Evolutionary conservation across 2,329 filamentous ascomycete genomes (phyloP), one percentile per base, ranked within the genome.

Genomic region (Stagonosporopsis rhizophila): DNA sequence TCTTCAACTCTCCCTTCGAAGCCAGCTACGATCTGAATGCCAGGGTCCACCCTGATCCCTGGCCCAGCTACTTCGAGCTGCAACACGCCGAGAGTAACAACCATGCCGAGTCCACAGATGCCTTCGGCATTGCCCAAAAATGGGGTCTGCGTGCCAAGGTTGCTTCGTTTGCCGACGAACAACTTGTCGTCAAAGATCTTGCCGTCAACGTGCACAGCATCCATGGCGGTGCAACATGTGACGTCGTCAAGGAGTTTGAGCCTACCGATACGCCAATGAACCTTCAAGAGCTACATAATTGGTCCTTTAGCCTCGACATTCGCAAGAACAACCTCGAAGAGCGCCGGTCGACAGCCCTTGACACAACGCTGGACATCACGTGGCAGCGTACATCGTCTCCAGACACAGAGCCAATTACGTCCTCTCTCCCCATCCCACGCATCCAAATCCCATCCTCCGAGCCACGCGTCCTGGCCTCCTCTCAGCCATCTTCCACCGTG

Each of bases 1-100:
- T 87, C 34, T 84, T 97, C 52, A 86, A 91, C 50, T 88, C 87
- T 45, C 92, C 94, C 0, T 98, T 99, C 67, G 92, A 96, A 77
- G 91, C 92, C 15, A 95, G 90, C 68, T 97, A 96, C 74, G 91
- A 96, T 60, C 86, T 98, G 59, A 83, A 88, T 12, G 92, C 95
- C 11, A 85, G 89, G 9, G 81, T 96, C 3, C 89, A 97, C 73
- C 76, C 83, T 0, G 88, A 89, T 44, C 82, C 86, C 2, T 99
- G 95, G 94, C 93, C 95, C 1, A 92, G 89, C 72, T 87, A 96
- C 66, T 99, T 98, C 75, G 83, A 87, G 48, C 79, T 84, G 17
- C 83, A 87, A 35, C 70, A 76, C n/a, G 67, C 67, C 8, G 68
- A 74, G 38, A 59, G 60, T 30, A 74, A 78, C 12, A 67, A 74